Conservation (phyloP, 2,329 filamentous ascomycete species). For the Fusarium udum region DNA sequence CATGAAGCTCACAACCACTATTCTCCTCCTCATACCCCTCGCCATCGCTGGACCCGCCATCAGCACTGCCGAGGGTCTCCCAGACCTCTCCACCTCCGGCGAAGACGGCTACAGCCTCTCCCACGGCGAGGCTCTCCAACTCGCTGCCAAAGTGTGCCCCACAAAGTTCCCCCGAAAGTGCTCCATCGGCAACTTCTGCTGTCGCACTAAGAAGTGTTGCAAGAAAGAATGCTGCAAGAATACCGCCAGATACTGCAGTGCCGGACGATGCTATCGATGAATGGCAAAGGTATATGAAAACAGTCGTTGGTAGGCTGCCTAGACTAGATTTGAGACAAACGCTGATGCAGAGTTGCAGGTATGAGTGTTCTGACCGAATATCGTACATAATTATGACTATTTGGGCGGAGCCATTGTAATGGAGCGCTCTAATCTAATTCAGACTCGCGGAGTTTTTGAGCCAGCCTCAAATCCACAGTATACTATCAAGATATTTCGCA, state of each 20-base stretch:
- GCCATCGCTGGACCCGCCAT: background rate
- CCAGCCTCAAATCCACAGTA: background rate
- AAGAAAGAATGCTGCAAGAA: conserved; percentile 27
- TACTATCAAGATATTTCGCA: background rate
- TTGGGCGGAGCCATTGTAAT: too few species aligned
- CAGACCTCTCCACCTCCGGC: conserved; percentile 2
- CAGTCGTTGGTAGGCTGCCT: background rate
- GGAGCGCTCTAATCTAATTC: too few species aligned
- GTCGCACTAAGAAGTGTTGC: conserved; percentile 21
- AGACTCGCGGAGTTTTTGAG: too few species aligned
- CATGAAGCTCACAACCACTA: background rate
- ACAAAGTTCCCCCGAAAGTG: conserved; percentile 21
- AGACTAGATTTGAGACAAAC: background rate
- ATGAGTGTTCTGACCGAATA: background rate
- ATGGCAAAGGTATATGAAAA: too few species aligned
- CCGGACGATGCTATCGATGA: conserved; percentile 6
- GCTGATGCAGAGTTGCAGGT: background rate
- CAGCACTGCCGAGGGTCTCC: conserved; percentile 11
- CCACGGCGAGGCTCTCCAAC: background rate
- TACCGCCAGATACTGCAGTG: conserved; percentile 5
- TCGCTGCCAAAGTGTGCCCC: conserved; percentile 13
- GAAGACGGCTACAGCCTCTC: background rate
- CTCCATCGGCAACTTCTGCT: conserved; percentile 8
- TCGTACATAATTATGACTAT: background rate
- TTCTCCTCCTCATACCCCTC: background rate